phyloP scores from a whole-genome alignment of 2,329 filamentous ascomycete species.

The Periconia macrospinosa region DNA sequence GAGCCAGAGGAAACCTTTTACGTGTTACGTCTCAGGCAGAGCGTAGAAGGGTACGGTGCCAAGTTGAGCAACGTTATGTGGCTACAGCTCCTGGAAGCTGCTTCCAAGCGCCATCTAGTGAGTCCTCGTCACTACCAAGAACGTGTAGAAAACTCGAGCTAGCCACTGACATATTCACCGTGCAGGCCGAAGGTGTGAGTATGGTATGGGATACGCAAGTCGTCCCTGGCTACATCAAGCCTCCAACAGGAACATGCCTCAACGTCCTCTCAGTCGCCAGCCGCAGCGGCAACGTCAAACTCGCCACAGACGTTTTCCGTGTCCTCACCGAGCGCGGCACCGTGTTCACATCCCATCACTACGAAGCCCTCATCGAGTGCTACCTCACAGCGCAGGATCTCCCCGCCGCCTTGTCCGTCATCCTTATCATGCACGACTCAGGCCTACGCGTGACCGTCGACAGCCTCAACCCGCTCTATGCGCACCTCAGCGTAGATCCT shows the following conservation, averaged over 20 bases:
- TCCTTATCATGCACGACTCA: constrained; percentile 73
- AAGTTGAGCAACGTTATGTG: constrained; percentile 61
- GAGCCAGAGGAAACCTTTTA: constrained; percentile 78
- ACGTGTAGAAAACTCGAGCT: neutral
- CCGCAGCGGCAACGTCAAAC: constrained; percentile 64
- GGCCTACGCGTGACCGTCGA: constrained; percentile 59
- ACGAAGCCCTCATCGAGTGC: constrained; percentile 75
- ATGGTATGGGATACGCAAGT: constrained; percentile 74
- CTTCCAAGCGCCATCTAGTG: constrained; percentile 64
- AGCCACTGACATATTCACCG: constrained; percentile 9
- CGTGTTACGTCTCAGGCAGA: constrained; percentile 61
- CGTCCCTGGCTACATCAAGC: constrained; percentile 59
- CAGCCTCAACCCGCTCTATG: constrained; percentile 66
- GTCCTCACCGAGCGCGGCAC: constrained; percentile 62
- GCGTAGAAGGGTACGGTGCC: constrained; percentile 34
- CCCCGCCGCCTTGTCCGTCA: constrained; percentile 65
- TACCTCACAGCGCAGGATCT: constrained; percentile 66
- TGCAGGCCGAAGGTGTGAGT: constrained; percentile 62
- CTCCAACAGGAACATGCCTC: constrained; percentile 65
- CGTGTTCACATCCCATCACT: constrained; percentile 68
- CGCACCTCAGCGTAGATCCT: constrained; percentile 54
- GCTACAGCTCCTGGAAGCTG: constrained; percentile 74
- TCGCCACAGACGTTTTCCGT: constrained; percentile 73
- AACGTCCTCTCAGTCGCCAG: constrained; percentile 74
- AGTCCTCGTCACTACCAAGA: constrained; percentile 7